These are phyloP conservation scores for Rhizodiscina lignyota DNA, from an alignment of 495 filamentous ascomycete genomes.

Conservation along the genomic window DNA sequence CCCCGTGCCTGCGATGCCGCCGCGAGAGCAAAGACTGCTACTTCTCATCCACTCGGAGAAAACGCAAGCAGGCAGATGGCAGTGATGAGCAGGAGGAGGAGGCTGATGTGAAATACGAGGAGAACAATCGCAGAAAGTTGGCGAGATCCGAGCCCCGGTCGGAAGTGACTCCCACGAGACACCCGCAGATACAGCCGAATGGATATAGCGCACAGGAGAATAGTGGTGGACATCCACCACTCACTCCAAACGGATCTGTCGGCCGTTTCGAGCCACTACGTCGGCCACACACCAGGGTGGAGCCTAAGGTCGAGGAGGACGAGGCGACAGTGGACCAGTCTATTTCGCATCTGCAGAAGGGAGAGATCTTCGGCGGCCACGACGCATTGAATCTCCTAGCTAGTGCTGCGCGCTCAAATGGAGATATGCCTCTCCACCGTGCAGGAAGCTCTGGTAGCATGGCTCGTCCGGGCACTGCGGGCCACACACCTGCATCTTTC, in stretches of 20 bases:
- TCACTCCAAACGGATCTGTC: constrained; percentile 47
- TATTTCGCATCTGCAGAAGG: constrained; percentile 43
- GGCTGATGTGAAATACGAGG: constrained; percentile 19
- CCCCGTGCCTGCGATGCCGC: constrained; percentile 84
- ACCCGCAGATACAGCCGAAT: background rate
- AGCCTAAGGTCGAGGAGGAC: constrained; percentile 14
- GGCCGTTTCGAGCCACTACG: constrained; percentile 39
- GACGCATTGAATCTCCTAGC: constrained; percentile 54
- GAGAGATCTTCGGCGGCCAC: constrained; percentile 49
- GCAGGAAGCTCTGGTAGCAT: constrained; percentile 13
- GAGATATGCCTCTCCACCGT: constrained; percentile 25
- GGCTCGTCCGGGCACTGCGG: constrained; percentile 8
- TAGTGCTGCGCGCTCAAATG: constrained; percentile 40
- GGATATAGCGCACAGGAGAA: constrained; percentile 15
- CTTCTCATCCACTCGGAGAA: constrained; percentile 90
- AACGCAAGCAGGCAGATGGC: constrained; percentile 60
- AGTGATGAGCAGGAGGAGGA: constrained; percentile 24
- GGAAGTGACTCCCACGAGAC: constrained; percentile 1
- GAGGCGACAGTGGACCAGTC: constrained; percentile 37
- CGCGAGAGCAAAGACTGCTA: constrained; percentile 89
- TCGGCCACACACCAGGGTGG: constrained; percentile 21
- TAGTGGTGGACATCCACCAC: too few species aligned
- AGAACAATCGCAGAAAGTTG: constrained; percentile 22
- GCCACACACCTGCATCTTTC: constrained; percentile 12
- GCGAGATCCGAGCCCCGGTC: constrained; percentile 9